phyloP scores from a whole-genome alignment of 2,329 filamentous ascomycete species.

The Beauveria caledonica region DNA sequence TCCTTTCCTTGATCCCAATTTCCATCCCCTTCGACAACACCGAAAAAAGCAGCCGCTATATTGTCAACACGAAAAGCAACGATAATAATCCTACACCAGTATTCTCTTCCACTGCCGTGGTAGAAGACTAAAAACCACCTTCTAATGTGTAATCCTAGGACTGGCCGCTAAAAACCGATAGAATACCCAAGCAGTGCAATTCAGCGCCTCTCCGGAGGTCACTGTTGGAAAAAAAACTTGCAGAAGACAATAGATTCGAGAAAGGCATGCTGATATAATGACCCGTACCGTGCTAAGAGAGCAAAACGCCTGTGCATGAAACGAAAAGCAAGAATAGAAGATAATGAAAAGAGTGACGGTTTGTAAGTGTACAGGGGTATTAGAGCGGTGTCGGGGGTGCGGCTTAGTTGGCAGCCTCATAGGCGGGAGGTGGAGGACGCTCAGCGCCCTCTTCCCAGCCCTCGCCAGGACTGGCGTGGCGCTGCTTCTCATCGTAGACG shows the following conservation, averaged over 20 bases:
- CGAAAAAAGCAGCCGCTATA: conserved; percentile 1
- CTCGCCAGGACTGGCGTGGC: conserved; percentile 42
- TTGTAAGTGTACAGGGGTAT: conserved; percentile 12
- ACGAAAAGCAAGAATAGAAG: conserved; percentile 2
- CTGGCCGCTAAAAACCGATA: neutral
- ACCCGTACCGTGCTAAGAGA: neutral
- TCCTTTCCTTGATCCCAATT: neutral
- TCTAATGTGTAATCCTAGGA: neutral
- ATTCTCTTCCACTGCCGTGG: neutral
- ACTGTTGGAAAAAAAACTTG: neutral
- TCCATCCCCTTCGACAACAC: conserved; percentile 2
- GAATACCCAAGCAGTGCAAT: neutral
- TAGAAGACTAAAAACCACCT: neutral
- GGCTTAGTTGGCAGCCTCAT: conserved; percentile 42
- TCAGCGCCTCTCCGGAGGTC: neutral
- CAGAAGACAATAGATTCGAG: neutral
- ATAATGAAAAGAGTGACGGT: conserved; percentile 7
- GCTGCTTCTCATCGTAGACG: conserved; percentile 77
- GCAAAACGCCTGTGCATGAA: conserved; percentile 6
- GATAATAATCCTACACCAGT: neutral
- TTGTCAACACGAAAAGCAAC: neutral
- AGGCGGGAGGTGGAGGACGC: conserved; percentile 49
- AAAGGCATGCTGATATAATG: neutral
- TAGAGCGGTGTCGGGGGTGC: neutral
- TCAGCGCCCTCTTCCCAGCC: conserved; percentile 33